phyloP scores from a whole-genome alignment of 257 asterid species.

The Solanum pinnatisectum region DNA sequence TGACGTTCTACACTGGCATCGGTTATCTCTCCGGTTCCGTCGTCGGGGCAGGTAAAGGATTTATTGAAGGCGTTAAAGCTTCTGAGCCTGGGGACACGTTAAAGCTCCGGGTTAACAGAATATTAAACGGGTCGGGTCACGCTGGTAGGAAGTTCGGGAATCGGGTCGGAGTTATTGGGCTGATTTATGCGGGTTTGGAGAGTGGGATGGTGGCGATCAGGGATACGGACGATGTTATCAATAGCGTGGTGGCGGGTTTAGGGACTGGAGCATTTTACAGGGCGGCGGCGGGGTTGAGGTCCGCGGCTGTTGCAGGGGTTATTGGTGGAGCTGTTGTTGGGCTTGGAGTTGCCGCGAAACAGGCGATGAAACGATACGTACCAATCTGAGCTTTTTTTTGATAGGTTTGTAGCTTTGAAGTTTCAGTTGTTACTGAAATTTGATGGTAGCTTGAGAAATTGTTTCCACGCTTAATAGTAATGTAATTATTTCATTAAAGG shows the following conservation, averaged over 20 bases:
- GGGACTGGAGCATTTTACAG: conserved; percentile 53
- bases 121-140: conserved; percentile 10
- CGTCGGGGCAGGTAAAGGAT: neutral
- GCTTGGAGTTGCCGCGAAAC: conserved; percentile 44
- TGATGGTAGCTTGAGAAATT: neutral
- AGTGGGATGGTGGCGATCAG: conserved; percentile 33
- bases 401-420: neutral
- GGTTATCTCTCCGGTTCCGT: conserved; percentile 3
- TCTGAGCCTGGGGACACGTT: conserved; percentile 4
- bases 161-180: conserved; percentile 7
- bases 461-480: neutral
- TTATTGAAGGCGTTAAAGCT: neutral
- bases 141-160: conserved; percentile 9
- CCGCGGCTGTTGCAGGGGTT: conserved; percentile 75
- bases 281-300: conserved; percentile 65
- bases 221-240: conserved; percentile 56
- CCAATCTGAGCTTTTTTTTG: conserved; percentile 25
- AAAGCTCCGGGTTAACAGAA: conserved; percentile 7
- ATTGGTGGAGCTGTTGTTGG: conserved; percentile 60
- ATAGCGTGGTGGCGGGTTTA: conserved; percentile 64
- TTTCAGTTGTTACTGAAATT: neutral
- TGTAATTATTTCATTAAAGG: neutral
- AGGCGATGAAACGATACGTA: conserved; percentile 51
- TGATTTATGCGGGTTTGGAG: conserved; percentile 15
- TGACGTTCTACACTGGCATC: conserved; percentile 1